Base-by-base conservation (phyloP, 2,329 filamentous ascomycete species). In the Botrytis fabae region DNA sequence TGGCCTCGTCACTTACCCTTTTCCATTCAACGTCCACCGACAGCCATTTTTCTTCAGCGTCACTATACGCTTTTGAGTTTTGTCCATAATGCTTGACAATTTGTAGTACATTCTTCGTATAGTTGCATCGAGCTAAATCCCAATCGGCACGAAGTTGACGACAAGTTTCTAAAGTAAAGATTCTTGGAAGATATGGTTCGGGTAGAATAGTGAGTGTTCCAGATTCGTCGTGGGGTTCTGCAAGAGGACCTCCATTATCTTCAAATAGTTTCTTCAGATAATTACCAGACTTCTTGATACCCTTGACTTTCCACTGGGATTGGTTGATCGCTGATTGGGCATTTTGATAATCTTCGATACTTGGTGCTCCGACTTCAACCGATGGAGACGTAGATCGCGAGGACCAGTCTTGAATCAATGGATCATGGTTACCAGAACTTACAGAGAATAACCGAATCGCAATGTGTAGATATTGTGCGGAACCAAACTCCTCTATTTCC, bases 351-450 rank as follows among this genome's bases (percentile, higher is more conserved):
- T 73, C 72, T 38, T 64, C 20, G 9, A 46, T 9, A 28, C 48
- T 62, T 18, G 72, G 69, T 38, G 69, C 61, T n/a, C 44, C 72
- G 8, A 32, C 10, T 46, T 62, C 54, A 10, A 28, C 14, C 0
- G 61, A 42, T 54, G 35, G 4, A 22, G 28, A 35, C 22, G 54
- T 38, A 22, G 35, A 35, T 38, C 61, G 51, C n/a, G 69, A 65
- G 20, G 61, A 62, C 48, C 69, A 71, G 51, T 73, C 61, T 48
- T 35, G 42, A 10, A 57, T 61, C 22, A 73, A 14, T 28, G 72
- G 72, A 46, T 73, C 72, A 22, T 75, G 65, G 20, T 25, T 66
- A 9, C 75, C 73, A 12, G 64, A 73, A 48, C 75, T 75, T n/a
- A 70, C 75, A 57, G 74, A 74, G 51, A 75, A 75, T 0, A 75